Conservation (phyloP, 495 filamentous ascomycete genomes). For the Podospora conica region DNA sequence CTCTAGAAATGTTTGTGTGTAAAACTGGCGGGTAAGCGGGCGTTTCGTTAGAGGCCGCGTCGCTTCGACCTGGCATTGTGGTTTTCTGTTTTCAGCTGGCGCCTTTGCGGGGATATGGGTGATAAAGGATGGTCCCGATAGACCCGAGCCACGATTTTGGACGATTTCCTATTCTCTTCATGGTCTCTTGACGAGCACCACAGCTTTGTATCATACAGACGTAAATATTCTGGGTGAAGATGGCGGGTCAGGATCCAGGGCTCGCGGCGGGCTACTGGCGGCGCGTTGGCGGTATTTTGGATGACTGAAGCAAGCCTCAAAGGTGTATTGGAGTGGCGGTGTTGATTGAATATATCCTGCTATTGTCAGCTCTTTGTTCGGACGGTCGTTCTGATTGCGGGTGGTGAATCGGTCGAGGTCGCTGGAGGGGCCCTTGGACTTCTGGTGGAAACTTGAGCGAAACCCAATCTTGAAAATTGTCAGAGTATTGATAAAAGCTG, state of each 20-base stretch:
- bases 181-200: background rate
- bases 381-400: background rate
- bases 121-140: background rate
- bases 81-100: constrained; percentile 1
- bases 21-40: background rate
- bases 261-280: background rate
- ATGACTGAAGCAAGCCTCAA: background rate
- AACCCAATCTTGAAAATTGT: background rate
- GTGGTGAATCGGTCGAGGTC: background rate
- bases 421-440: background rate
- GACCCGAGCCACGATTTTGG: background rate
- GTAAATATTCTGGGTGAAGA: constrained; percentile 1
- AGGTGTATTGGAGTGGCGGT: background rate
- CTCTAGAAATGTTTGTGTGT: background rate
- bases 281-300: background rate
- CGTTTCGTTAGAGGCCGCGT: background rate
- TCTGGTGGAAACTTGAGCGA: background rate
- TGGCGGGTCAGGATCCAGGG: background rate
- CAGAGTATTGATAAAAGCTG: background rate
- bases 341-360: background rate
- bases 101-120: background rate
- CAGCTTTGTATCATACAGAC: constrained; percentile 6
- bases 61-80: background rate
- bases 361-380: background rate
- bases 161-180: constrained; percentile 1